These are phyloP conservation scores for Myriangium duriaei DNA, from an alignment of 2,329 filamentous ascomycete species.

Conservation along the genomic window DNA sequence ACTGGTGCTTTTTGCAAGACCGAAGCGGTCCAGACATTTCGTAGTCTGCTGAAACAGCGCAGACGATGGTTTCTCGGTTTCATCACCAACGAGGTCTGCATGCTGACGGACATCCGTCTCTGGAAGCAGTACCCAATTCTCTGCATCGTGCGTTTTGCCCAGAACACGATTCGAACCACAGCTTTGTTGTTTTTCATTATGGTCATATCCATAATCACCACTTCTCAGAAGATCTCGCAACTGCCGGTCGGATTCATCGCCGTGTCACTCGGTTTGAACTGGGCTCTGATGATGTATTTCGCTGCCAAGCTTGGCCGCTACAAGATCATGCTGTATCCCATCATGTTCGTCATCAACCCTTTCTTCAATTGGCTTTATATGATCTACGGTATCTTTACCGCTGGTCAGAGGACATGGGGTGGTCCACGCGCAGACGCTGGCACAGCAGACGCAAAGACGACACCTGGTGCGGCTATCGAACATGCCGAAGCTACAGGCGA, in stretches of 20 bases:
- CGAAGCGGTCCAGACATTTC: constrained; percentile 82
- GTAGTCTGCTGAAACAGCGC: constrained; percentile 80
- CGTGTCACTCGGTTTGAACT: constrained; percentile 85
- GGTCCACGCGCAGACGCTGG: constrained; percentile 84
- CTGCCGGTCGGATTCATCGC: constrained; percentile 88
- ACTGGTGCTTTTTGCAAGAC: constrained; percentile 98
- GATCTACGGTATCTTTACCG: constrained; percentile 92
- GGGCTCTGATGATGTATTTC: constrained; percentile 93
- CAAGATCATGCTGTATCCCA: constrained; percentile 87
- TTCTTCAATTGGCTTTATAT: constrained; percentile 99
- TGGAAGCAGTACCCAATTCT: constrained; percentile 87
- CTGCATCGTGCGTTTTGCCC: constrained; percentile 77
- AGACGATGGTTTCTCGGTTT: constrained; percentile 94
- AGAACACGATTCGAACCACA: constrained; percentile 92
- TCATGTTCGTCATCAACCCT: constrained; percentile 92
- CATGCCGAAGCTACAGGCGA: constrained; percentile 67
- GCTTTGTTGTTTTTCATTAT: constrained; percentile 90
- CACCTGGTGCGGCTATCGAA: constrained; percentile 72
- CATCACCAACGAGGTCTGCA: constrained; percentile 95
- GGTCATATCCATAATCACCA: constrained; percentile 73
- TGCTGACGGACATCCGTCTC: constrained; percentile 86
- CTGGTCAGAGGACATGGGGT: constrained; percentile 89
- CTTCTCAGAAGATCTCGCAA: constrained; percentile 62
- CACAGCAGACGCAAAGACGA: constrained; percentile 61
- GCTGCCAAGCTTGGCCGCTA: constrained; percentile 73